Evolutionary conservation across 2,329 filamentous ascomycete species (phyloP).

Genomic region (Ceratocystis alfenasii): DNA sequence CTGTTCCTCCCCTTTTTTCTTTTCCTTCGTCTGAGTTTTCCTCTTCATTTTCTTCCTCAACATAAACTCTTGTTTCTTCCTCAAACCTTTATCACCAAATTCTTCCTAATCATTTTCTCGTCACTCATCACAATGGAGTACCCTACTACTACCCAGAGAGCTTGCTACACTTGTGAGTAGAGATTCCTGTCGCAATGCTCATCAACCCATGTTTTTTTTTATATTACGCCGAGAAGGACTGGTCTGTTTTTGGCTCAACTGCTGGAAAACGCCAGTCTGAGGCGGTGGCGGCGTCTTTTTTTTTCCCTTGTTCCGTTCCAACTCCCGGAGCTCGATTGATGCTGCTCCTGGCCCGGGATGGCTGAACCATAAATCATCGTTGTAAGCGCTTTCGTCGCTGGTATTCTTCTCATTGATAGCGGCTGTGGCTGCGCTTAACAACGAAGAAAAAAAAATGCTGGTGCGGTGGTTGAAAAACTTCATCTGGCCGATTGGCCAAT

Average conservation of each 20-base stretch:
- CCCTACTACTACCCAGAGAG: slow-evolving; percentile 31
- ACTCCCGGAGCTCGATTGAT: neutral
- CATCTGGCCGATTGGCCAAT: slow-evolving; percentile 9
- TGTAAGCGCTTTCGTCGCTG: neutral
- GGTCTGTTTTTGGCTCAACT: neutral
- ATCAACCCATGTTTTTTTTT: slow-evolving; percentile 10
- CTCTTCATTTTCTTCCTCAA: slow-evolving; percentile 10
- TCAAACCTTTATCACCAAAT: slow-evolving; percentile 7
- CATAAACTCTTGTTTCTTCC: slow-evolving; percentile 12
- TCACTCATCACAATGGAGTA: slow-evolving; percentile 34
- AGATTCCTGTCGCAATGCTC: slow-evolving; percentile 21
- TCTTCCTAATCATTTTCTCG: neutral
- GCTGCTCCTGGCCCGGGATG: neutral
- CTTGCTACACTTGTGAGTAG: slow-evolving; percentile 42
- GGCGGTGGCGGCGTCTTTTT: neutral
- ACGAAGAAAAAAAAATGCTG: neutral
- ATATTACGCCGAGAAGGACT: neutral
- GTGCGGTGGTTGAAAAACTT: slow-evolving; percentile 7
- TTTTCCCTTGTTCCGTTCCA: neutral
- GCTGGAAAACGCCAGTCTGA: slow-evolving; percentile 2
- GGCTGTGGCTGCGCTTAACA: neutral
- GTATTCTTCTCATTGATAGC: neutral
- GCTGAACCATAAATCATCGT: neutral
- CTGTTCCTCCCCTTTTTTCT: slow-evolving; percentile 12
- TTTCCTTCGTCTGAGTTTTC: slow-evolving; percentile 10